A percentile compares a stretch with the other conserved stretches of the same genome.
phyloP scores from a whole-genome alignment of 495 filamentous ascomycete species.

The Collariella sp. region DNA sequence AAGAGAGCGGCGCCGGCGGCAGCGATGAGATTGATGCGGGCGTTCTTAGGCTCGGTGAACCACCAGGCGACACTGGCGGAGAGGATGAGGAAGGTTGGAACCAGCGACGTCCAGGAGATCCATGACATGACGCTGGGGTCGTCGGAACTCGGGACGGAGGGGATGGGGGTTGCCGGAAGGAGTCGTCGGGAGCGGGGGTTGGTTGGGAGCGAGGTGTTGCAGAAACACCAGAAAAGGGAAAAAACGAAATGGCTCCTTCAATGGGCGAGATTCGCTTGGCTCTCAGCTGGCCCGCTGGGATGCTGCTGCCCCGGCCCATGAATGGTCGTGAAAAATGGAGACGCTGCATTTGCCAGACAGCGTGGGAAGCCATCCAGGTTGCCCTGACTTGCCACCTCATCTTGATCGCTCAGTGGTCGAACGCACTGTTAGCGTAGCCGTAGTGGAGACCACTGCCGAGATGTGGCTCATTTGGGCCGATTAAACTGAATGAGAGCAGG shows the following conservation, averaged over 20 bases:
- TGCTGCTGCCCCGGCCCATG: neutral
- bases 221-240: slow-evolving; percentile 3
- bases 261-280: slow-evolving; percentile 5
- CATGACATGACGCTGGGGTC: slow-evolving; percentile 43
- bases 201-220: slow-evolving; percentile 4
- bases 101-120: slow-evolving; percentile 41
- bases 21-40: slow-evolving; percentile 38
- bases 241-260: slow-evolving; percentile 11
- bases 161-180: neutral
- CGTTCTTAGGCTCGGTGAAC: slow-evolving; percentile 41
- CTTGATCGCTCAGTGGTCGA: neutral
- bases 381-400: no score
- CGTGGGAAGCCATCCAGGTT: neutral
- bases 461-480: neutral
- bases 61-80: slow-evolving; percentile 43
- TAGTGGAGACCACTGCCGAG: slow-evolving; percentile 6
- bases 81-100: slow-evolving; percentile 42
- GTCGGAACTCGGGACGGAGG: slow-evolving; percentile 3
- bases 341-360: slow-evolving; percentile 2
- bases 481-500: no score
- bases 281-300: neutral
- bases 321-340: slow-evolving; percentile 5
- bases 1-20: slow-evolving; percentile 40
- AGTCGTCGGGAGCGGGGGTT: slow-evolving; percentile 10
- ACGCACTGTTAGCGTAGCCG: neutral